These are phyloP conservation scores for Pinus tabuliformis DNA, from an alignment of 75 land plant species.

Conservation along the genomic window DNA sequence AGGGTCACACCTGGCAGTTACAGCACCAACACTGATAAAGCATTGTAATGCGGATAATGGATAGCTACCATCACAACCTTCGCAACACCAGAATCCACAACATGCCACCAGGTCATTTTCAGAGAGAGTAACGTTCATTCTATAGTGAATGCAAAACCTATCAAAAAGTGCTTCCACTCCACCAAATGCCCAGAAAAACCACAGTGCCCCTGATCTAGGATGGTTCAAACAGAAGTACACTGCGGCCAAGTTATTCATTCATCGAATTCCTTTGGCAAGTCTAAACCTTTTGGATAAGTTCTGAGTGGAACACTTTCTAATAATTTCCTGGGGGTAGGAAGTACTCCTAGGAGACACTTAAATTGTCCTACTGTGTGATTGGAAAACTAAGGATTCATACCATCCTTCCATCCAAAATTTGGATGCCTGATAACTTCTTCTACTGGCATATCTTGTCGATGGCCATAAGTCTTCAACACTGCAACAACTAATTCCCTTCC, in stretches of 20 bases:
- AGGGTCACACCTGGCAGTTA: conserved; percentile 77
- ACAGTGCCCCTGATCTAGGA: conserved; percentile 98
- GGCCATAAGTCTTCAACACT: too few relatives aligned
- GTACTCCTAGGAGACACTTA: conserved; percentile 54
- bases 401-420: too few relatives aligned
- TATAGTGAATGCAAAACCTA: conserved; percentile 88
- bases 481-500: too few relatives aligned
- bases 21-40: conserved; percentile 85
- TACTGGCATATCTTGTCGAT: too few relatives aligned
- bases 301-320: conserved; percentile 28
- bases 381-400: too few relatives aligned
- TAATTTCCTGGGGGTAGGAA: conserved; percentile 22
- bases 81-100: conserved; percentile 93
- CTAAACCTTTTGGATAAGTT: conserved; percentile 38
- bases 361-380: conserved; percentile 49
- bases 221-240: conserved; percentile 59
- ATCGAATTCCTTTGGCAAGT: conserved; percentile 84
- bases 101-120: conserved; percentile 92
- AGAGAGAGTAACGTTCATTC: conserved; percentile 67
- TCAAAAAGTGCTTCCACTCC: conserved; percentile 92
- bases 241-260: conserved; percentile 87
- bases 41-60: conserved; percentile 86
- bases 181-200: conserved; percentile 99
- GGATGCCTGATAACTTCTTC: too few relatives aligned
- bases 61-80: conserved; percentile 93